phyloP scores from a whole-genome alignment of 441 rosid species.

The Corymbia calophylla region DNA sequence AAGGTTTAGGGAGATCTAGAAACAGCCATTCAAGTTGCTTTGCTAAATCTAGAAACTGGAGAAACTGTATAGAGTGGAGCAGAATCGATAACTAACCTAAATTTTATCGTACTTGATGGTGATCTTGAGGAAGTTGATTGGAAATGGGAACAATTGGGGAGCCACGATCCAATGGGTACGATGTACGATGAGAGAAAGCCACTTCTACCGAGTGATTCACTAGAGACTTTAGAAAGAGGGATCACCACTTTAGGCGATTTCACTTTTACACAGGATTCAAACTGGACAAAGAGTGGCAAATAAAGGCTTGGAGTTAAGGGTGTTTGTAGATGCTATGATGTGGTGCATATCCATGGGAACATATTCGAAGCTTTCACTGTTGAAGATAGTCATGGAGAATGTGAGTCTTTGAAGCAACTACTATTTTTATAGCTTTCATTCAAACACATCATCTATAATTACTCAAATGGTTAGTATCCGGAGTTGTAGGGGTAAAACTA shows the following conservation, averaged over 20 bases:
- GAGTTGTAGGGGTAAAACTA: too few species aligned
- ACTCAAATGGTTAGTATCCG: neutral
- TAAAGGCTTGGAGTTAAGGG: neutral
- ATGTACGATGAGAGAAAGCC: too few species aligned
- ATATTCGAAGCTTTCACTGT: accelerated
- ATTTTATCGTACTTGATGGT: too few species aligned
- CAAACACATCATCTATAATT: neutral
- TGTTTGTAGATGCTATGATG: neutral
- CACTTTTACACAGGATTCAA: accelerated
- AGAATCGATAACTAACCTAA: too few species aligned
- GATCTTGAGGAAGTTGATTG: too few species aligned
- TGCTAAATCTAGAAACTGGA: neutral
- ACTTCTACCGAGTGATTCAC: accelerated
- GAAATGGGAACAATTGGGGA: too few species aligned
- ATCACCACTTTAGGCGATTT: accelerated
- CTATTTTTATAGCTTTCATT: too few species aligned
- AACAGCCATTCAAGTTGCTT: accelerated
- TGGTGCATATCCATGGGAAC: neutral
- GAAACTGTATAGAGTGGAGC: accelerated
- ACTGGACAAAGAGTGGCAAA: neutral
- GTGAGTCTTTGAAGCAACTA: accelerated
- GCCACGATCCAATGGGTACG: accelerated
- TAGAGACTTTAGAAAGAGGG: too few species aligned
- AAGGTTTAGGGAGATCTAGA: too few species aligned
- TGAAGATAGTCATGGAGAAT: neutral